Base-by-base conservation (phyloP, 306 rosid genomes). In the Trifolium pratense region DNA sequence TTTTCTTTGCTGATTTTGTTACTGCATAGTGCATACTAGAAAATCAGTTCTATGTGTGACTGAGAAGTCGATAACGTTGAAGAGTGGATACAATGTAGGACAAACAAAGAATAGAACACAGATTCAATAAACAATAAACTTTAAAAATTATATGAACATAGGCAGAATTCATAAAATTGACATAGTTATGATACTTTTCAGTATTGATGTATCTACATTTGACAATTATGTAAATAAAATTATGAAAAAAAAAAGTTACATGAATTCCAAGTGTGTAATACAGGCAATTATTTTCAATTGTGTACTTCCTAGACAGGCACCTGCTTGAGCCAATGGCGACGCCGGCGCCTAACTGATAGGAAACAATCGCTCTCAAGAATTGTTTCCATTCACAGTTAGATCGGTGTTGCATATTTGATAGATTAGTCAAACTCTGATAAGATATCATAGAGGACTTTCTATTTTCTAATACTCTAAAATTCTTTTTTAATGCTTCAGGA, bases 401-500 rank as follows among this genome's bases (percentile, higher is more conserved):
- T 34, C 39, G 39, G 39, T 36, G 39, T 36, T 36, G 39, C 39
- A 36, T 36, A 7, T 36, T 36, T 36, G 39, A 36, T 36, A 36
- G 39, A 16, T 49, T 65, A 72, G 55, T 65, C 31, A 57, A 56
- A 63, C 36, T 59, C 40, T 6, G 5, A 60, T n/a, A 69, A 70
- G 5, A 60, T n/a, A 69, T 61, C 18, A 49, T 31, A 58, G 61
- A 45, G 48, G 49, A 56, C 68, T 18, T 73, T 84, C 57, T 14
- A 62, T 46, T 60, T 60, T 46, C 36, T 73, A 20, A 71, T 69
- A 11, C 52, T 15, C 3, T 34, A 40, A 53, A 20, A 16, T 18
- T 73, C 36, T 36, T 9, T 14, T 16, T 57, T 20, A 7, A 79
- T 78, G 86, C 67, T 83, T 69, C 79, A 94, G 98, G 90, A 63